Base-by-base conservation (phyloP, 257 asterid genomes). In the Oldenlandia corymbosa region DNA sequence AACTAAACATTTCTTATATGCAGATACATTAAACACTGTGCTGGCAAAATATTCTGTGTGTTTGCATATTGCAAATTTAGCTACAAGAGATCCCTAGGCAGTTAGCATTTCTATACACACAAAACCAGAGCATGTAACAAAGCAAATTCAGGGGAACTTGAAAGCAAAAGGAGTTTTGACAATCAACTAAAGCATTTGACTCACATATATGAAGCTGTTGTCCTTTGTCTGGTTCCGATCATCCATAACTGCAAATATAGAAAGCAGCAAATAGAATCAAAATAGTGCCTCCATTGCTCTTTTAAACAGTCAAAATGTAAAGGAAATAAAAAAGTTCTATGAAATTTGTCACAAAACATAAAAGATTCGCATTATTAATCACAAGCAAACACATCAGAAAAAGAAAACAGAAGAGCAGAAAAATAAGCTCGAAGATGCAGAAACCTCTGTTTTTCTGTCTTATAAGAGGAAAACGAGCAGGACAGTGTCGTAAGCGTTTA, bases 171-270 rank as follows among this genome's bases (percentile, higher is more conserved):
- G 5, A 26, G 23, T 36, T 11, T 13, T 24, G n/a, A 41, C 28
- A 27, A 18, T 7, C 8, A 18, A 23, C 3, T 16, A 20, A 24
- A 20, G 32, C 16, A 21, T 32, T 6, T 10, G 63, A 80, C 90
- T 84, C 77, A 92, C 99, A 73, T 92, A 93, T 60, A 93, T 93
- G 88, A 84, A 90, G 79, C 99, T 80, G 78, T 90, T 87, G 26
- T 93, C 99, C 86, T 84, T 89, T 4, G 87, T 72, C 65, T 84
- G 96, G 79, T 75, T 87, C 65, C 91, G 83, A 17, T 89, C 95
- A 64, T 89, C 99, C 85, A 90, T 60, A 76, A 93, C 99, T 90
- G 92, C 46, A 73, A 72, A 57, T 58, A 69, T 71, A 58, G 32
- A 67, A n/a, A n/a, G n/a, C n/a, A n/a, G n/a, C n/a, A n/a, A 75